A percentile compares a stretch with the other conserved stretches of the same genome.
phyloP scores from a whole-genome alignment of 208 protist species.

The Leishmania lainsoni region DNA sequence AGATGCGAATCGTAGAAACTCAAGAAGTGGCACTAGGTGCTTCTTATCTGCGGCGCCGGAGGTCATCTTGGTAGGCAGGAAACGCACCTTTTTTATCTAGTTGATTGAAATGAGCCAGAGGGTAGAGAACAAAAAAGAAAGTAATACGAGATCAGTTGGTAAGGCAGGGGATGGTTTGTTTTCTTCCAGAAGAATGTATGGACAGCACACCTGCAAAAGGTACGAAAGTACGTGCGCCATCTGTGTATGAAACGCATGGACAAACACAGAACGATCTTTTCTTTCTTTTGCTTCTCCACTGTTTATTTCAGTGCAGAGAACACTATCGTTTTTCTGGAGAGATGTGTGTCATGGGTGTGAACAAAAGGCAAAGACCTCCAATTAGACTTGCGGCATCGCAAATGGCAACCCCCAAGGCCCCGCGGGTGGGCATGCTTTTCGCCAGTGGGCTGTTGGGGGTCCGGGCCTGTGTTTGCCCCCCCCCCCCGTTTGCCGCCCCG shows the following conservation, averaged over 20 bases:
- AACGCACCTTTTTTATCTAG: neutral
- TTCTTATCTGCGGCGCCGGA: constrained; percentile 13
- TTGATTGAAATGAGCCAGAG: neutral
- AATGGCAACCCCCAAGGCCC: too few relatives aligned
- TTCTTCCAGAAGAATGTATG: neutral
- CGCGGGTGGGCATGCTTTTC: too few relatives aligned
- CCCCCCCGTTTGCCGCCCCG: too few relatives aligned
- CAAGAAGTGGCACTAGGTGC: constrained; percentile 44
- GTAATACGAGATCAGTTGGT: neutral
- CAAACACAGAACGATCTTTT: neutral
- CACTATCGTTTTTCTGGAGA: neutral
- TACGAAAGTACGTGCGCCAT: neutral
- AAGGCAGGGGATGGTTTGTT: neutral
- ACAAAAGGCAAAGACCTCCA: neutral
- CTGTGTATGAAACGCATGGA: neutral
- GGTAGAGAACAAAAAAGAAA: neutral
- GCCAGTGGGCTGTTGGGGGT: too few relatives aligned
- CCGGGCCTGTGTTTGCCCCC: too few relatives aligned
- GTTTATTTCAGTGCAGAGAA: neutral
- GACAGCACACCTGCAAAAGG: neutral
- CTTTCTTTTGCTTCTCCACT: neutral
- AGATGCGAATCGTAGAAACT: constrained; percentile 45
- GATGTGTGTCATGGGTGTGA: neutral
- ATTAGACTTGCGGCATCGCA: neutral
- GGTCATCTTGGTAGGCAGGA: neutral